phyloP scores from a whole-genome alignment of 176 grass and related monocot species.

The Puya raimondii region DNA sequence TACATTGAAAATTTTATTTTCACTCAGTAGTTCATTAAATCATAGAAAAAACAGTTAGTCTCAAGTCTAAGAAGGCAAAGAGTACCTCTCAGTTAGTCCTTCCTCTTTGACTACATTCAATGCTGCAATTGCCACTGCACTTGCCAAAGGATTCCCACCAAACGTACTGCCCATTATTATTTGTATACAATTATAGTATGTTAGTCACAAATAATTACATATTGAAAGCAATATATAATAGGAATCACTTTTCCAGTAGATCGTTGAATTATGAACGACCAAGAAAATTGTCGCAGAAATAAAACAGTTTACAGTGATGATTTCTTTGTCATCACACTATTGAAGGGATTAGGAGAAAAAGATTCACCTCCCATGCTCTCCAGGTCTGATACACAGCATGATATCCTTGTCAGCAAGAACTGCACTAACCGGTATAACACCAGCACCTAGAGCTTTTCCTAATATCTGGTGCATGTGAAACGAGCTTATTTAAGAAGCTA shows the following conservation, averaged over 20 bases:
- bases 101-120: slow-evolving; percentile 80
- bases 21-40: background rate
- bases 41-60: background rate
- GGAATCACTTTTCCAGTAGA: background rate
- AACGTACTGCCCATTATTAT: slow-evolving; percentile 65
- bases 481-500: slow-evolving; percentile 7
- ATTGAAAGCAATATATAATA: background rate
- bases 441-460: slow-evolving; percentile 93
- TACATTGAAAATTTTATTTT: background rate
- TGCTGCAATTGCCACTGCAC: slow-evolving; percentile 83
- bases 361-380: slow-evolving; percentile 84
- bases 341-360: slow-evolving; percentile 6
- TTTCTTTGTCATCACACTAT: background rate
- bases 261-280: background rate
- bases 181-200: background rate
- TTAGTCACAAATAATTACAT: background rate
- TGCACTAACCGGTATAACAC: slow-evolving; percentile 91
- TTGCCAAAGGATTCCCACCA: slow-evolving; percentile 92
- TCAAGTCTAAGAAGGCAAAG: slow-evolving; percentile 3
- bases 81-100: slow-evolving; percentile 73
- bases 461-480: slow-evolving; percentile 48
- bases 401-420: slow-evolving; percentile 92
- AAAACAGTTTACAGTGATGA: background rate
- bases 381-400: slow-evolving; percentile 95
- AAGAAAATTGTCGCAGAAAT: background rate